phyloP scores from a whole-genome alignment of 306 rosid species.

The Cicer yamashitae region DNA sequence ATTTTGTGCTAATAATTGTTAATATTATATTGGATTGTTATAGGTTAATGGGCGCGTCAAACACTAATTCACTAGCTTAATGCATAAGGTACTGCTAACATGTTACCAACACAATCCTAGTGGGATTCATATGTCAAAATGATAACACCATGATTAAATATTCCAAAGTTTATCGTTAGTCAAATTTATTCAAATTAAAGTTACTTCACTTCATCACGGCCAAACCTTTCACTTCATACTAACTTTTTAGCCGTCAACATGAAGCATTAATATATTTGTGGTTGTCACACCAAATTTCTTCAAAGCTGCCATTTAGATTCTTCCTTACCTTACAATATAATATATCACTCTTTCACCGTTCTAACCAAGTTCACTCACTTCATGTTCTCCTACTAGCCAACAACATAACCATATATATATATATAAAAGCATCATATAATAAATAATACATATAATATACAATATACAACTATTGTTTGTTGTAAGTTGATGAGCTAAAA shows the following conservation, averaged over 20 bases:
- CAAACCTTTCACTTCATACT: background rate
- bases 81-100: slow-evolving; percentile 7
- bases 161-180: slow-evolving; percentile 44
- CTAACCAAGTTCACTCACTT: slow-evolving; percentile 8
- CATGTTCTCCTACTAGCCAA: slow-evolving; percentile 2
- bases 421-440: too few species aligned
- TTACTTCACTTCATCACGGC: background rate
- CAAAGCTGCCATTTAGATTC: background rate
- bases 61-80: background rate
- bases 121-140: slow-evolving; percentile 24
- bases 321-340: slow-evolving; percentile 8
- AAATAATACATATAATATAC: too few species aligned
- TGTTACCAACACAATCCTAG: slow-evolving; percentile 22
- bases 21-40: too few species aligned
- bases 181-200: slow-evolving; percentile 51
- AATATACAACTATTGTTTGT: too few species aligned
- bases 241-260: slow-evolving; percentile 41
- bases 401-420: background rate
- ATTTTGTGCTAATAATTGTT: too few species aligned
- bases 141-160: slow-evolving; percentile 26
- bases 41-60: slow-evolving; percentile 1
- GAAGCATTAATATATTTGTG: slow-evolving; percentile 37
- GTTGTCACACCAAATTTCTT: slow-evolving; percentile 32
- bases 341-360: slow-evolving; percentile 22
- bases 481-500: too few species aligned